phyloP scores from a whole-genome alignment of 495 filamentous ascomycete genomes.

The Elaphomyces granulatus region DNA sequence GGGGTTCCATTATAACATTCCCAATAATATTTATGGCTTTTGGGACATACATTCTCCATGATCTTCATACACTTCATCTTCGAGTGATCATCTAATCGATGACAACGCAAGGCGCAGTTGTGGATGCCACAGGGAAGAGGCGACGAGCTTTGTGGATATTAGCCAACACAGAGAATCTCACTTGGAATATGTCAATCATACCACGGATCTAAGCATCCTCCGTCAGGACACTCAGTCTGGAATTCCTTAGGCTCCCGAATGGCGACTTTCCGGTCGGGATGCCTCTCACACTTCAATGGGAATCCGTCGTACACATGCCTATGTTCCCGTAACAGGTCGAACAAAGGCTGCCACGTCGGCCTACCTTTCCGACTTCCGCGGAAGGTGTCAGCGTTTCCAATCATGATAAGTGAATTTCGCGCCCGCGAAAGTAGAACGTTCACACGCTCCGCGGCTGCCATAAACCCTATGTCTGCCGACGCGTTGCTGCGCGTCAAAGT shows the following conservation, averaged over 20 bases:
- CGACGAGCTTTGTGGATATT: too few species aligned
- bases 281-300: constrained; percentile 52
- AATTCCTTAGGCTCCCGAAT: constrained; percentile 41
- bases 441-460: constrained; percentile 49
- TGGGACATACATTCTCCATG: constrained; percentile 34
- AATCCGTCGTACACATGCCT: constrained; percentile 54
- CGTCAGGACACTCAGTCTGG: constrained; percentile 48
- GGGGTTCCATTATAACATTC: too few species aligned
- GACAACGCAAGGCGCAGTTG: constrained; percentile 45
- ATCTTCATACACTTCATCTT: constrained; percentile 41
- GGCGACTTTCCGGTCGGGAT: constrained; percentile 36
- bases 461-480: constrained; percentile 56
- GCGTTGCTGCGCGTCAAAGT: constrained; percentile 55
- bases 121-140: constrained; percentile 51
- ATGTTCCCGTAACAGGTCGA: constrained; percentile 38
- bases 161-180: too few species aligned
- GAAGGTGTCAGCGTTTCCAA: constrained; percentile 60
- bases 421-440: constrained; percentile 65
- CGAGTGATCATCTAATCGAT: constrained; percentile 52
- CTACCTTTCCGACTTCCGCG: constrained; percentile 45
- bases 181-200: constrained; percentile 19
- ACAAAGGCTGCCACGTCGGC: constrained; percentile 41
- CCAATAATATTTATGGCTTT: too few species aligned
- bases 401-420: constrained; percentile 50
- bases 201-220: constrained; percentile 57